Evolutionary conservation across 2,329 filamentous ascomycete genomes (phyloP).

Genomic region (Acrodontium crateriforme): DNA sequence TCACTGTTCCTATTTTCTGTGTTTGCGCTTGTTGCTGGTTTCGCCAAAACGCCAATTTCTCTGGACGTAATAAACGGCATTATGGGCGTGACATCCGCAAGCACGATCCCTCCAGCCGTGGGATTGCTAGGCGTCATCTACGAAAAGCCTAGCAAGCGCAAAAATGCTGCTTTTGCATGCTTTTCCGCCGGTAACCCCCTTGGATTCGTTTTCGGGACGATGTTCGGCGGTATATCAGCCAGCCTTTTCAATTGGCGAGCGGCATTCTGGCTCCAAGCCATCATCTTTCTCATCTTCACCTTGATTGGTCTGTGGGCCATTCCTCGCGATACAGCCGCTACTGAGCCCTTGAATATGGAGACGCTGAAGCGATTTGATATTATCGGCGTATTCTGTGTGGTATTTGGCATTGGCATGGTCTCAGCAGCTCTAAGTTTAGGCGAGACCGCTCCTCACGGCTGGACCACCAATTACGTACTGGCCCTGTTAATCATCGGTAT

Average conservation of each 20-base stretch:
- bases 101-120: constrained; percentile 49
- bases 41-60: constrained; percentile 43
- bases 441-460: constrained; percentile 45
- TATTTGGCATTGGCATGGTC: constrained; percentile 52
- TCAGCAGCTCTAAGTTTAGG: constrained; percentile 44
- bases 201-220: constrained; percentile 43
- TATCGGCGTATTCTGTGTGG: constrained; percentile 45
- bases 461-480: constrained; percentile 49
- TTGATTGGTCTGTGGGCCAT: constrained; percentile 47
- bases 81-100: constrained; percentile 50
- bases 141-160: constrained; percentile 44
- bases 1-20: constrained; percentile 47
- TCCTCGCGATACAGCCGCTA: constrained; percentile 39
- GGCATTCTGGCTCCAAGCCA: constrained; percentile 46
- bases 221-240: constrained; percentile 49
- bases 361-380: constrained; percentile 47
- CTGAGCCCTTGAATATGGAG: constrained; percentile 29
- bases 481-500: constrained; percentile 47
- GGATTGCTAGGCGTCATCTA: constrained; percentile 52
- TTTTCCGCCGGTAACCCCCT: constrained; percentile 46
- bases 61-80: constrained; percentile 51
- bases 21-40: constrained; percentile 44
- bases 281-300: constrained; percentile 49
- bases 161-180: constrained; percentile 51
- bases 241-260: constrained; percentile 51